Evolutionary conservation across 257 asterid genomes (phyloP), one percentile per base, ranked within the genome.

Genomic region (Solanum neorickii): DNA sequence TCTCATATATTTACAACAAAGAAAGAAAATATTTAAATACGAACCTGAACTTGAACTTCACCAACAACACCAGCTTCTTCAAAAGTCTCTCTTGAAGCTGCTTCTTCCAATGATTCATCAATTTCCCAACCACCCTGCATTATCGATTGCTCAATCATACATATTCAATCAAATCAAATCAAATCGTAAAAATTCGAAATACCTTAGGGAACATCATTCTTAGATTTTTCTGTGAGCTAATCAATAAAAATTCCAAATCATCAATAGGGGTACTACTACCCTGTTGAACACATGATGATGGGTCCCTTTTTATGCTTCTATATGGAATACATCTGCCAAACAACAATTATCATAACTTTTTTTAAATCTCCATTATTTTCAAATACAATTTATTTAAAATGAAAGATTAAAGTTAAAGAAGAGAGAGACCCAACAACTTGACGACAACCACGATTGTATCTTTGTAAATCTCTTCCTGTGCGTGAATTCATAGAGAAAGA

Each of bases 161-260:
- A 14, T 14, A 77, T 42, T 25, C 21, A 75, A 41, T 39, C n/a
- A 8, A 42, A 78, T 21, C 2, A 20, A 42, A 78, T 21, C 2
- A 20, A 15, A 49, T 49, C 3, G 23, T 15, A 16, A 20, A 49
- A 49, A 49, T 49, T 49, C 9, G 60, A 49, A 5, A 52, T 93
- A 96, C 99, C 98, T 97, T 97, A 16, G 99, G 99, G 88, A 97
- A 97, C 99, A 95, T 95, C 97, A 95, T 89, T 90, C 92, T 94
- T 80, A 96, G 44, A 86, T 95, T 97, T 91, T 95, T 97, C 88
- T 94, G 99, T 2, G 99, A 97, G 93, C 98, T 95, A 90, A 97
- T 94, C 90, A 97, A 83, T 70, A 97, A 98, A 88, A 97, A 91
- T 90, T 97, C 98, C 86, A 97, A 52, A 86, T 97, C 97, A 83